Base-by-base conservation (phyloP, 192 early-diverging fungal species). In the Umbelopsis ramanniana region DNA sequence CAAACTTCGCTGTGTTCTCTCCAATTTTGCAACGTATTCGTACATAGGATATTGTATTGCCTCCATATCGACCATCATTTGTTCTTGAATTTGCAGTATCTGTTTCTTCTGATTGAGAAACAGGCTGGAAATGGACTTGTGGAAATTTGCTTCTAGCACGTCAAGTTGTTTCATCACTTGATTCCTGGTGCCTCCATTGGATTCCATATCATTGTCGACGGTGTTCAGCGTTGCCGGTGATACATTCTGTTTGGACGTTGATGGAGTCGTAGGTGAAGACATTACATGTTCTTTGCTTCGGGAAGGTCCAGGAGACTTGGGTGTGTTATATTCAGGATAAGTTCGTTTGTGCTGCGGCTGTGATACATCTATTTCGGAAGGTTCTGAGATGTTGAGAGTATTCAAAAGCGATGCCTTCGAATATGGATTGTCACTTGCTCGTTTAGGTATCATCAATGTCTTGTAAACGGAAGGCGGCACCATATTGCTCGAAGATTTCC, bases 21-120 rank as follows among this genome's bases (percentile, higher is more conserved):
- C 57, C 29, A 63, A 63, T 33, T 37, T 63, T 38, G 57, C 57
- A 19, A 63, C 33, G 35, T 63, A 35, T 29, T 63, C 57, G 37
- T 63, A 63, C 33, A 63, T 19, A 15, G 33, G 29, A 37, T 63
- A 63, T 8, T 50, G 48, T 6, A 26, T 12, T 3, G 17, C 33
- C 37, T 63, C 57, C 33, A 35, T 37, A 11, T 33, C 33, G 5
- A 29, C 10, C 33, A n/a, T 37, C 57, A 63, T 17, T 37, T 37
- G 35, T 19, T 63, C 57, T 37, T 63, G 57, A 19, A 63, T 7
- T 37, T 63, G 57, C 26, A 37, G 6, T 3, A 63, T 19, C 26
- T 37, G 33, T 6, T 35, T 63, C 35, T 37, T 29, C 17, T 63
- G 57, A 63, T 63, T 63, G 17, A 33, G 26, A 37, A 63, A 63